Evolutionary conservation across 148 eudicot genomes (phyloP), one percentile per base, ranked within the genome.

Genomic region (Silene conica): DNA sequence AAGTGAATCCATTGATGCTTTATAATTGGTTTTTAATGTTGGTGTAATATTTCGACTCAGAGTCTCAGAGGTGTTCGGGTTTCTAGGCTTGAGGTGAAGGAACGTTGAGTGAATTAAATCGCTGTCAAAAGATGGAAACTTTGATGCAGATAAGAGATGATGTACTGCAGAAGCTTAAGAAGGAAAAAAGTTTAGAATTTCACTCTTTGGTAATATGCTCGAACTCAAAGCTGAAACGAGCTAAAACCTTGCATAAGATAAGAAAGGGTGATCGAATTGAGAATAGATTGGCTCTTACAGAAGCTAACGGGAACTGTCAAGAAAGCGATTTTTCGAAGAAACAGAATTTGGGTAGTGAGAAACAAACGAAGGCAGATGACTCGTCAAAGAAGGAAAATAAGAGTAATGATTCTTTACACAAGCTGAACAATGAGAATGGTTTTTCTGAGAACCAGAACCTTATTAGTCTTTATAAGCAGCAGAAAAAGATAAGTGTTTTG

Each of bases 121-220:
- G n/a, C 50, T 41, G 54, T 45, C 16, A 62, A 75, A 75, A 71
- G 70, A 82, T 82, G 73, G 74, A 79, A 63, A 58, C 80, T 15
- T 54, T 75, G 72, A 70, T 55, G 52, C 77, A 80, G 71, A 83
- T 73, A 71, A 71, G 67, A 73, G 61, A 82, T 57, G 70, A 56
- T 69, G 16, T 63, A 15, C 59, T 79, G 5, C 56, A 69, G 74
- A 76, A 77, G 74, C 72, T 73, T 34, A 69, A 73, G 61, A 73
- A 81, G 54, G 79, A 73, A 69, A 61, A 45, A 46, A 73, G 73
- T 22, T 59, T 58, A 10, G 63, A 63, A 8, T 13, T 74, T 45
- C 59, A 56, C 34, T 79, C 71, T 45, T 62, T 48, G 60, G 58
- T 45, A 52, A 54, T 67, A 55, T 43, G 73, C 12, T 74, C 77